A percentile compares a stretch with the other conserved stretches of the same genome.
These are phyloP conservation scores for Trametes punicea DNA, from an alignment of 768 basidiomycete genomes.

Conservation along the genomic window DNA sequence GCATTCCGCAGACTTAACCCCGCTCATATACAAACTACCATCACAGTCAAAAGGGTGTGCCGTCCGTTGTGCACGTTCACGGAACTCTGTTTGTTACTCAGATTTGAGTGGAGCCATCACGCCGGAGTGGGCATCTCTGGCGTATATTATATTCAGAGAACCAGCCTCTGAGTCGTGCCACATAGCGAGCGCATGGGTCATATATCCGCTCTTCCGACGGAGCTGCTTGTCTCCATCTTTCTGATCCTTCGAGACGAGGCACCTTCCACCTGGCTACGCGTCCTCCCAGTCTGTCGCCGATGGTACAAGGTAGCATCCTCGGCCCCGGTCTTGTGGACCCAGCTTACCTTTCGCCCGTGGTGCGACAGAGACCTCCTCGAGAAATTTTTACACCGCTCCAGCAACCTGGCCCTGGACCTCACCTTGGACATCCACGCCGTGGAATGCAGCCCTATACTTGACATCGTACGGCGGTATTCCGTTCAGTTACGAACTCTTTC, in stretches of 20 bases:
- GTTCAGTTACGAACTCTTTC: background rate
- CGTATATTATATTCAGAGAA: too few species aligned
- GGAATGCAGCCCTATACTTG: background rate
- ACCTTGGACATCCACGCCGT: background rate
- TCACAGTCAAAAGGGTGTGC: too few species aligned
- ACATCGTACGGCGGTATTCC: background rate
- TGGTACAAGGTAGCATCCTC: conserved; percentile 1
- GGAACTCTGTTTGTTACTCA: too few species aligned
- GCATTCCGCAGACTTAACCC: too few species aligned
- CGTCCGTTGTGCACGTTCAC: too few species aligned
- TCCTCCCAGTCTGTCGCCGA: background rate
- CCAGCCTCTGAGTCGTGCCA: too few species aligned
- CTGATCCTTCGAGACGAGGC: background rate
- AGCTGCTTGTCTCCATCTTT: background rate
- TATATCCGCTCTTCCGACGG: background rate
- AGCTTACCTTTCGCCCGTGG: background rate
- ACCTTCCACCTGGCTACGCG: background rate
- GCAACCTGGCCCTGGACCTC: background rate
- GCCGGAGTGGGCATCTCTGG: too few species aligned
- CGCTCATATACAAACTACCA: too few species aligned
- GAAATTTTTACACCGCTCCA: background rate
- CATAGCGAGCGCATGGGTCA: background rate
- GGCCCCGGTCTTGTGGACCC: background rate
- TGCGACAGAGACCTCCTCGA: background rate
- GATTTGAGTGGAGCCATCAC: too few species aligned